phyloP scores from a whole-genome alignment of 1,284 basidiomycete genomes.

The Ceratobasidium sp. region DNA sequence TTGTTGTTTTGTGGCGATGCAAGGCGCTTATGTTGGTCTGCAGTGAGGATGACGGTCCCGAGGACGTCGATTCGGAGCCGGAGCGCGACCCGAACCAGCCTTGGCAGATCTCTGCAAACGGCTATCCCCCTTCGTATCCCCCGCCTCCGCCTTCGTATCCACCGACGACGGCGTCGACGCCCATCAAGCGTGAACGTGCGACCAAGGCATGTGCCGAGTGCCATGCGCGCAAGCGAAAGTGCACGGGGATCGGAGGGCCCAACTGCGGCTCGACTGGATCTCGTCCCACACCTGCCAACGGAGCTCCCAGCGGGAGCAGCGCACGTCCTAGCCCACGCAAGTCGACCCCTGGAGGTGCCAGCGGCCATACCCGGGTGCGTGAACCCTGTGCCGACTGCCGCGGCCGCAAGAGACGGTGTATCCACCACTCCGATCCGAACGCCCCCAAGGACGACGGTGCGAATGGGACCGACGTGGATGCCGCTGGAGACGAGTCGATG shows the following conservation, averaged over 20 bases:
- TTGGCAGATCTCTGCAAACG: conserved; percentile 31
- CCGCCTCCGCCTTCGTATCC: background rate
- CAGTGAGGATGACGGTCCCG: conserved; percentile 25
- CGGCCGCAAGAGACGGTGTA: conserved; percentile 37
- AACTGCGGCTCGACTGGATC: conserved; percentile 15
- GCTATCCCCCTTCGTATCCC: conserved; percentile 14
- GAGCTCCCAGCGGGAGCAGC: background rate
- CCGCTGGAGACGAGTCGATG: conserved; percentile 19
- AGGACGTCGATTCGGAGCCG: conserved; percentile 40
- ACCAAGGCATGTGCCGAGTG: conserved; percentile 43
- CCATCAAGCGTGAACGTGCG: conserved; percentile 31
- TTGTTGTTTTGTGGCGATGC: conserved; percentile 14
- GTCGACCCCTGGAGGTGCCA: conserved; percentile 17
- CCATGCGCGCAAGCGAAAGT: conserved; percentile 44
- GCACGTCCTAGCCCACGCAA: conserved; percentile 27
- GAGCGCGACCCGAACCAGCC: conserved; percentile 26
- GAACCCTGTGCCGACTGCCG: conserved; percentile 37
- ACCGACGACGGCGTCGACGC: conserved; percentile 4
- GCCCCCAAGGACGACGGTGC: conserved; percentile 19
- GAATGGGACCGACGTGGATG: conserved; percentile 19
- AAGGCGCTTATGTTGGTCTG: background rate
- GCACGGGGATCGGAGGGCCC: conserved; percentile 30
- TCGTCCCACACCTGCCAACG: conserved; percentile 14
- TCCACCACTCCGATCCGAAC: conserved; percentile 9
- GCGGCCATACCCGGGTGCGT: conserved; percentile 26